Percentiles rank a stretch among this genome's conserved stretches.
Conservation (phyloP, 108 stramenopile species). For the Epithemia pelagica region DNA sequence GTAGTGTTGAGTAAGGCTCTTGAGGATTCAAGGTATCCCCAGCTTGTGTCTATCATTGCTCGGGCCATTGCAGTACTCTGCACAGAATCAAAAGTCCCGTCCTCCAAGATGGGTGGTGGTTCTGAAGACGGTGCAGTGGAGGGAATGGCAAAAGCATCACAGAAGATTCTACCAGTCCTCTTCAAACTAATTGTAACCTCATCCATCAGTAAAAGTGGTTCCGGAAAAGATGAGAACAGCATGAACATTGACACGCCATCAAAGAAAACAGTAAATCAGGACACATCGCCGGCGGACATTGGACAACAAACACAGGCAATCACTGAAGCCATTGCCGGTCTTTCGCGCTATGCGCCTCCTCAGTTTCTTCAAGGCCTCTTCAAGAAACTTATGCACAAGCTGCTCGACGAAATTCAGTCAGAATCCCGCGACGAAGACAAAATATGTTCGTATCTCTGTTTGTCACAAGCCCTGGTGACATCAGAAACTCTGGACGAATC, state of each 20-base stretch:
- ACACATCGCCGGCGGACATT: background rate
- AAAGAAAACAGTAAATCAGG: background rate
- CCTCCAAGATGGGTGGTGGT: background rate
- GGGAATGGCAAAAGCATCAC: background rate
- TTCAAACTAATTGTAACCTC: slow-evolving; percentile 1
- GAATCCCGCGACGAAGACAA: slow-evolving; percentile 33
- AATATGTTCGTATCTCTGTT: slow-evolving; percentile 62
- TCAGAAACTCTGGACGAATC: slow-evolving; percentile 59
- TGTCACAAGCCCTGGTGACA: slow-evolving; percentile 59
- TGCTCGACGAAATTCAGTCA: slow-evolving; percentile 51
- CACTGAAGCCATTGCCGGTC: slow-evolving; percentile 55
- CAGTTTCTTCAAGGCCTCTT: slow-evolving; percentile 58
- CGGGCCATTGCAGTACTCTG: background rate
- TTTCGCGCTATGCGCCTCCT: slow-evolving; percentile 49
- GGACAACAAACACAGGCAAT: slow-evolving; percentile 18
- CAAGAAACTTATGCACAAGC: slow-evolving; percentile 63
- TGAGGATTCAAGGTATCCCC: slow-evolving; percentile 72
- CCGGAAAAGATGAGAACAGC: background rate
- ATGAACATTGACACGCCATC: background rate
- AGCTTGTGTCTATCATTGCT: slow-evolving; percentile 49
- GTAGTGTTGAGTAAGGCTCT: slow-evolving; percentile 58
- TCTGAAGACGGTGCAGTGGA: background rate
- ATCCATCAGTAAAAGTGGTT: background rate
- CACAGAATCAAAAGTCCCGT: background rate
- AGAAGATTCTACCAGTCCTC: slow-evolving; percentile 4